Evolutionary conservation across 176 grass and related monocot genomes (phyloP).

Genomic region (Rhipidocladum racemiflorum): DNA sequence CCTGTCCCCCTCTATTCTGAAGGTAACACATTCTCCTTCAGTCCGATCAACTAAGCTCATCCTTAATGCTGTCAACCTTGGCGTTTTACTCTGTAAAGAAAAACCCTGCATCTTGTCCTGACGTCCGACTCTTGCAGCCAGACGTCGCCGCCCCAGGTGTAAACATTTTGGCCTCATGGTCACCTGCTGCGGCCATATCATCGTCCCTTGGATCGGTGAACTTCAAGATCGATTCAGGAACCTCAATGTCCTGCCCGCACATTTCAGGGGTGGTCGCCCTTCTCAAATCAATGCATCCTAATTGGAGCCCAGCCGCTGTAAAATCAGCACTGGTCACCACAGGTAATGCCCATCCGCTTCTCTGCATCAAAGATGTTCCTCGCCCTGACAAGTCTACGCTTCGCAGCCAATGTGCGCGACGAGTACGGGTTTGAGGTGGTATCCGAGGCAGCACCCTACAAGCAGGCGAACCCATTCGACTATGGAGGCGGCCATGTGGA

Average conservation of each 20-base stretch:
- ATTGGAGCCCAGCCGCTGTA: conserved; percentile 83
- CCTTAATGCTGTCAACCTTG: neutral
- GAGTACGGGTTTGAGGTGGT: conserved; percentile 65
- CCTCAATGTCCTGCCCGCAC: conserved; percentile 94
- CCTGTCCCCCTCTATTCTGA: conserved; percentile 74
- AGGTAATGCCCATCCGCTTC: conserved; percentile 35
- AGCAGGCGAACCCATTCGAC: conserved; percentile 74
- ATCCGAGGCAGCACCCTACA: conserved; percentile 74
- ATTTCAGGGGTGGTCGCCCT: conserved; percentile 70
- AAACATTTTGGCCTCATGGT: conserved; percentile 94
- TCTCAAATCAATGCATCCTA: conserved; percentile 82
- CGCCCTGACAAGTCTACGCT: neutral
- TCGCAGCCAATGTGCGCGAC: conserved; percentile 55
- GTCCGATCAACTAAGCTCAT: neutral
- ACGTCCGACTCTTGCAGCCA: conserved; percentile 50
- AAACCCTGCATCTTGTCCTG: neutral
- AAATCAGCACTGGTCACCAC: conserved; percentile 95
- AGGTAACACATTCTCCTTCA: conserved; percentile 46
- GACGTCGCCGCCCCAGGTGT: conserved; percentile 90
- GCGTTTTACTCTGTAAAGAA: neutral
- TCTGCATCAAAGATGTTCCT: neutral
- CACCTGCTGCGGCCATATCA: conserved; percentile 64
- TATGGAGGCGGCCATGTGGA: conserved; percentile 87
- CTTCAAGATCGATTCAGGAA: conserved; percentile 92
- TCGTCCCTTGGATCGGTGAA: conserved; percentile 46